phyloP scores from a whole-genome alignment of 768 basidiomycete genomes.

The Sporobolomyces pararoseus region DNA sequence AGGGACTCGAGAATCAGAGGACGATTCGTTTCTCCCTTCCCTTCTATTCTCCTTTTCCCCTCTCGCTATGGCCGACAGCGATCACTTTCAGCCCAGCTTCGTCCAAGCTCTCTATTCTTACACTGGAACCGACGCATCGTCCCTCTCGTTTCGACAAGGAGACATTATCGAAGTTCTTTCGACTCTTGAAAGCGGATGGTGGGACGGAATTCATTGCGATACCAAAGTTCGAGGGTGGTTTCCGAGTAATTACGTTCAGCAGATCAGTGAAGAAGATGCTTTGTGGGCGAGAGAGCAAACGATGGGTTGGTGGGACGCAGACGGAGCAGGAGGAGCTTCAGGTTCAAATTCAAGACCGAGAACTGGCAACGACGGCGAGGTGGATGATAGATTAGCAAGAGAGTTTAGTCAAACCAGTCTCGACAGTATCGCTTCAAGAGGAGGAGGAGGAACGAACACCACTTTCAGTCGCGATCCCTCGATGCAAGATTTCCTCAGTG shows the following conservation, averaged over 20 bases:
- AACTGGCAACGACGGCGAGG: not conserved
- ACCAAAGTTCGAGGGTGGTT: constrained; percentile 92
- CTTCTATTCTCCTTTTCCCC: too few species aligned
- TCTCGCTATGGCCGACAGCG: constrained; percentile 6
- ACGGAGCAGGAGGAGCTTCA: not conserved
- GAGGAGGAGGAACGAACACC: constrained; percentile 4
- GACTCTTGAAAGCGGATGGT: constrained; percentile 90
- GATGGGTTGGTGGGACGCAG: constrained; percentile 22
- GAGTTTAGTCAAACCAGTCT: constrained; percentile 9
- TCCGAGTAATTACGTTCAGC: constrained; percentile 86
- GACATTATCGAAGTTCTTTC: constrained; percentile 93
- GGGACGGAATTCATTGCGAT: constrained; percentile 75
- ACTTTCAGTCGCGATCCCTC: constrained; percentile 8
- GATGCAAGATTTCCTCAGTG: constrained; percentile 30
- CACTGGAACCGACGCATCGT: constrained; percentile 65
- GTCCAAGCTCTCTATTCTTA: constrained; percentile 92
- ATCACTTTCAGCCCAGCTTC: constrained; percentile 55
- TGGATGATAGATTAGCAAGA: not conserved
- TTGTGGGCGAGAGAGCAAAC: constrained; percentile 19
- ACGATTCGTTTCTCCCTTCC: not conserved
- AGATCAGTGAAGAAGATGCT: constrained; percentile 75
- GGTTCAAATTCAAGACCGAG: too few species aligned
- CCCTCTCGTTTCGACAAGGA: constrained; percentile 77
- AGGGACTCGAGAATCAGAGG: too few species aligned
- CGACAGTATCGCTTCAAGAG: not conserved